phyloP scores from a whole-genome alignment of 176 grass and related monocot genomes.

The Phyllostachys edulis region DNA sequence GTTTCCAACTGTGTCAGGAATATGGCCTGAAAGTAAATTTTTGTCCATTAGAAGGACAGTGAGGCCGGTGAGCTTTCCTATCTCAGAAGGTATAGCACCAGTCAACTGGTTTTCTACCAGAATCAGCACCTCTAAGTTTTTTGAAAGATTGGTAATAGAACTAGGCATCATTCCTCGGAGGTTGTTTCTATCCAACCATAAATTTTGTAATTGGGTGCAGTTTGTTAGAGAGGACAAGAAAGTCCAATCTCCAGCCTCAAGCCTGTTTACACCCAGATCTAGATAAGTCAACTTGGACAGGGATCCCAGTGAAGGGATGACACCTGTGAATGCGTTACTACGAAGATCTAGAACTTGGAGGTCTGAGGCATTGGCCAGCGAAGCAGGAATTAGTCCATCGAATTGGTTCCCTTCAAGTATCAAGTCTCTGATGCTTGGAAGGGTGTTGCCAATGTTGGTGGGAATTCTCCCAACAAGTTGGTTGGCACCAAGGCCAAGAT shows the following conservation, averaged over 20 bases:
- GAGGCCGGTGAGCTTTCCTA: background rate
- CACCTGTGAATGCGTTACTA: background rate
- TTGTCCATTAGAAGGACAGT: too few relatives aligned
- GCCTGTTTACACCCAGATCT: background rate
- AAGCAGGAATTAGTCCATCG: background rate
- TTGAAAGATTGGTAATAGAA: slow-evolving; percentile 16
- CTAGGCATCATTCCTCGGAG: slow-evolving; percentile 1
- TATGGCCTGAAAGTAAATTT: background rate
- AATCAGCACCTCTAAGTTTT: background rate
- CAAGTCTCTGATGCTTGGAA: background rate
- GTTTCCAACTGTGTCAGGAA: background rate
- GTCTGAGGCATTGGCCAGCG: slow-evolving; percentile 14
- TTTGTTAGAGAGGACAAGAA: background rate
- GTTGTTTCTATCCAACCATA: background rate
- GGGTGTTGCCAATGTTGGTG: background rate
- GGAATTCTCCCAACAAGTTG: background rate
- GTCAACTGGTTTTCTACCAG: background rate
- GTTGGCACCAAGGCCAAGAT: background rate
- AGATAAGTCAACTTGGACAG: background rate
- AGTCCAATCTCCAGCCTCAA: slow-evolving; percentile 14
- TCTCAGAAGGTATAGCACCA: background rate
- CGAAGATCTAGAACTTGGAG: background rate
- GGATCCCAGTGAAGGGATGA: background rate
- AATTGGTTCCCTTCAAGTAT: background rate
- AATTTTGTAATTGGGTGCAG: background rate